Conservation (phyloP, 352 stramenopile species). For the Discostella stelligera region DNA sequence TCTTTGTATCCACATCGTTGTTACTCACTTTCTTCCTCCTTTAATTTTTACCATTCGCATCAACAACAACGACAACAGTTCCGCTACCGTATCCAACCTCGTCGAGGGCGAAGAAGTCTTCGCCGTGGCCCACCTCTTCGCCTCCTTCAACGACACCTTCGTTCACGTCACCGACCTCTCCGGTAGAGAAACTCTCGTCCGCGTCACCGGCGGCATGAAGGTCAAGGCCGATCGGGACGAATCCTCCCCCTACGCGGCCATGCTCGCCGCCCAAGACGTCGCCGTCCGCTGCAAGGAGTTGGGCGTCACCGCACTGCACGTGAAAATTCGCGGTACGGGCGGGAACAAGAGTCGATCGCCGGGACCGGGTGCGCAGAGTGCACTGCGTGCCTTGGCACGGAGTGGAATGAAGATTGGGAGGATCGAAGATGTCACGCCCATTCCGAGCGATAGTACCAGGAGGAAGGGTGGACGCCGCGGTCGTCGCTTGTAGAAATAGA, state of each 20-base stretch:
- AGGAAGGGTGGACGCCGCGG: conserved; percentile 98
- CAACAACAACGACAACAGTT: conserved; percentile 1
- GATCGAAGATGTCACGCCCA: conserved; percentile 99
- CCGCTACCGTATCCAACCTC: conserved; percentile 82
- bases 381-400: conserved; percentile 96
- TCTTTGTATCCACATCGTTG: not conserved
- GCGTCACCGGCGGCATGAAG: conserved; percentile 99
- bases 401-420: conserved; percentile 99
- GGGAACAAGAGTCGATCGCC: conserved; percentile 98
- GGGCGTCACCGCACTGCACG: conserved; percentile 99
- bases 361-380: conserved; percentile 97
- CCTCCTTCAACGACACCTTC: conserved; percentile 99
- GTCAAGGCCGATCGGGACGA: conserved; percentile 99
- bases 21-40: not conserved
- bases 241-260: conserved; percentile 98
- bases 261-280: conserved; percentile 99
- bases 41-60: not conserved
- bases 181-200: conserved; percentile 98
- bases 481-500: conserved; percentile 94
- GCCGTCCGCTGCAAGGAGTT: conserved; percentile 93
- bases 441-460: conserved; percentile 98
- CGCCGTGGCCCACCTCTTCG: conserved; percentile 99
- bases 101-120: conserved; percentile 98
- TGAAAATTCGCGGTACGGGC: conserved; percentile 99
- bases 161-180: conserved; percentile 99